phyloP scores from a whole-genome alignment of 495 filamentous ascomycete species.

The Physcia stellaris region DNA sequence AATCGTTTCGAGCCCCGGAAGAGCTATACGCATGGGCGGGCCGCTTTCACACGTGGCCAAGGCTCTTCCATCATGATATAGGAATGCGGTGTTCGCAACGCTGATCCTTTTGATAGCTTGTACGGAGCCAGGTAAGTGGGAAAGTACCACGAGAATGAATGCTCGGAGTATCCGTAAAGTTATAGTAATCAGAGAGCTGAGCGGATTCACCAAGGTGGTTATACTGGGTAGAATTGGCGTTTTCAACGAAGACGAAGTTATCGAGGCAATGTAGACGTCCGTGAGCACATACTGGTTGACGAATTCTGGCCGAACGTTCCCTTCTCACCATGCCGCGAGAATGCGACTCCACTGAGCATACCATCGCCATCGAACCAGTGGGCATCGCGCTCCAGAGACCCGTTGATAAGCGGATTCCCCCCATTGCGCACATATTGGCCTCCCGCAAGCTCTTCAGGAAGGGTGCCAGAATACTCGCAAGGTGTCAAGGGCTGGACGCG shows the following conservation, averaged over 20 bases:
- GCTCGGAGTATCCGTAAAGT: constrained; percentile 34
- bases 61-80: constrained; percentile 52
- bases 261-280: constrained; percentile 41
- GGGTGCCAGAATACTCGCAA: constrained; percentile 37
- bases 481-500: constrained; percentile 30
- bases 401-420: constrained; percentile 48
- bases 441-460: constrained; percentile 44
- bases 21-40: constrained; percentile 45
- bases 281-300: constrained; percentile 52
- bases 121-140: constrained; percentile 37
- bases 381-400: constrained; percentile 37
- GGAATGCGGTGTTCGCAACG: constrained; percentile 47
- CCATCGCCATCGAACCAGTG: constrained; percentile 65
- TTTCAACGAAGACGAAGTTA: constrained; percentile 24
- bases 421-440: constrained; percentile 60
- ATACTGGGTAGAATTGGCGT: constrained; percentile 47
- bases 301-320: constrained; percentile 38
- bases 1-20: constrained; percentile 46
- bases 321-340: constrained; percentile 23
- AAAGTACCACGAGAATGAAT: constrained; percentile 36
- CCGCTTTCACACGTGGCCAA: constrained; percentile 55
- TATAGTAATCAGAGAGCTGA: constrained; percentile 27
- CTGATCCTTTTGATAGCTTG: constrained; percentile 45
- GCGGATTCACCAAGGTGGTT: constrained; percentile 41
- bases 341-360: constrained; percentile 52